Conservation (phyloP, 228 moss, liverwort and hornwort genomes). For the Sphagnum fallax region DNA sequence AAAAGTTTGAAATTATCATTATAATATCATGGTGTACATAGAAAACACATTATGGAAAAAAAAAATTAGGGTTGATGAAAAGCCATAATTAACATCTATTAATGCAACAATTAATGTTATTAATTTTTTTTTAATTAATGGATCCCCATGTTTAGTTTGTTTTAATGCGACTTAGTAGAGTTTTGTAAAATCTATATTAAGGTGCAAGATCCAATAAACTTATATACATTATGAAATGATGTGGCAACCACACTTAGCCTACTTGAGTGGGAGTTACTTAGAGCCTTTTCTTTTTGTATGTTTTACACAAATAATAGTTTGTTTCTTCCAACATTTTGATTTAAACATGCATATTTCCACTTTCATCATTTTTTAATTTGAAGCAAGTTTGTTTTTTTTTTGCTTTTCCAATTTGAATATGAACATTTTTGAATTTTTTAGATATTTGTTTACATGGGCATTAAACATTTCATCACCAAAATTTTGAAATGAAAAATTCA, state of each 20-base stretch:
- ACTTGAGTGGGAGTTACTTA: neutral
- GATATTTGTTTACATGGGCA: too few species aligned
- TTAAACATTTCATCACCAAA: too few species aligned
- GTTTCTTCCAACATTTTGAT: too few species aligned
- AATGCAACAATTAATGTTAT: neutral
- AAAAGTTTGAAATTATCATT: neutral
- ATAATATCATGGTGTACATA: neutral
- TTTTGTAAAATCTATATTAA: neutral
- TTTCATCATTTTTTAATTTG: too few species aligned
- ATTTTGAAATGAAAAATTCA: too few species aligned
- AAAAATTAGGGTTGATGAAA: neutral
- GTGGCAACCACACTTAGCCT: neutral
- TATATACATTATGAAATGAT: neutral
- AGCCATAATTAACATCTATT: neutral
- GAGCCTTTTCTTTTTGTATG: neutral
- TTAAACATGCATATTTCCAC: too few species aligned
- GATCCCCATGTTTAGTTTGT: too few species aligned
- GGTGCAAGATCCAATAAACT: neutral
- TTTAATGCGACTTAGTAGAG: neutral
- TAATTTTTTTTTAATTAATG: neutral
- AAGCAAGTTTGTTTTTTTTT: too few species aligned
- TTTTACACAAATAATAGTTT: too few species aligned
- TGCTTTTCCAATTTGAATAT: too few species aligned
- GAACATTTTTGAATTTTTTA: too few species aligned
- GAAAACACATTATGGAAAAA: neutral